phyloP scores from a whole-genome alignment of 2,329 filamentous ascomycete genomes.

The Endothia cerciana region DNA sequence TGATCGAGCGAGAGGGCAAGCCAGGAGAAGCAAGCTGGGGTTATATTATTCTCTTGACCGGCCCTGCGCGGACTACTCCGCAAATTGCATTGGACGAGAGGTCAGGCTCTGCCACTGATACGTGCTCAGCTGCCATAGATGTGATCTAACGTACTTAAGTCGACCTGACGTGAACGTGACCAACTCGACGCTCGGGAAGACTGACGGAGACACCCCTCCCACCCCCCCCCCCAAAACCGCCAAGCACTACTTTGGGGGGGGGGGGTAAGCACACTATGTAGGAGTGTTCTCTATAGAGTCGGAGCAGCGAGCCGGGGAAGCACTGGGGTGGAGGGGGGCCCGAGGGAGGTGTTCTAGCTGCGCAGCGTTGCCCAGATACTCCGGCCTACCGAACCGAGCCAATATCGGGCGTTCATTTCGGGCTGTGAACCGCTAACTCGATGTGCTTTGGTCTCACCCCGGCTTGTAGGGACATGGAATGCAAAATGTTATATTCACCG shows the following conservation, averaged over 20 bases:
- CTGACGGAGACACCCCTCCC: no score
- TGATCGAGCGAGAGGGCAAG: no score
- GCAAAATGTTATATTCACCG: background rate
- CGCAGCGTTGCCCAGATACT: background rate
- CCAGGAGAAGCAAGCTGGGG: background rate
- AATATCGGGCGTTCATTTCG: background rate
- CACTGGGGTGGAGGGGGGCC: background rate
- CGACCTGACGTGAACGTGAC: no score
- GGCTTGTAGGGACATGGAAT: background rate
- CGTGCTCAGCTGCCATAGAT: background rate
- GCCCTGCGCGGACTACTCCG: no score
- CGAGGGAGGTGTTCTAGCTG: background rate
- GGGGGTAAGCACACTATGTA: no score
- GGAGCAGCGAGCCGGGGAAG: no score
- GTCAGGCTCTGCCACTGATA: background rate
- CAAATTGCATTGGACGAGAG: background rate
- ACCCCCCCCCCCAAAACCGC: no score
- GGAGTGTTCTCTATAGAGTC: no score
- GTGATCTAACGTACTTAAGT: background rate
- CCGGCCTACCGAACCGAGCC: background rate
- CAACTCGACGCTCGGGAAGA: no score
- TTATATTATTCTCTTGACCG: no score
- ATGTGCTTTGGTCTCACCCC: background rate
- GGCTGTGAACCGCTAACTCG: background rate
- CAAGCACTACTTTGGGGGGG: no score